Evolutionary conservation across 2,329 filamentous ascomycete species (phyloP), one percentile per base, ranked within the genome.

Genomic region (Didymella arachidicola): DNA sequence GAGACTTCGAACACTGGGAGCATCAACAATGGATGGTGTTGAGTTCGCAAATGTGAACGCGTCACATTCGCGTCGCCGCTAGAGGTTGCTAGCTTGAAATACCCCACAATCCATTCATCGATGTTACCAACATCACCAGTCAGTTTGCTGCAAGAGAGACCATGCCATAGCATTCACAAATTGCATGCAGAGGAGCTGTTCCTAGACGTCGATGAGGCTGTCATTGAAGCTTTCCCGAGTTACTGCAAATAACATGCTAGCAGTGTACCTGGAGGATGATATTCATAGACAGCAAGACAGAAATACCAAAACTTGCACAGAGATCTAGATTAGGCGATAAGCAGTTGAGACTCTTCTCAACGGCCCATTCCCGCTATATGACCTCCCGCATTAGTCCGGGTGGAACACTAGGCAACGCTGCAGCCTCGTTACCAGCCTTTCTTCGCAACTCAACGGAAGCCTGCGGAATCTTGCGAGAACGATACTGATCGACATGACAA

Each of bases 321-420:
- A 30, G 26, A 41, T 19, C 48, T 26, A 51, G 26, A 16, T 14
- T 32, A 2, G 43, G 25, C 11, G 7, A 11, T 12, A 12, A 46
- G 18, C 3, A 30, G 25, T 18, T 46, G n/a, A 41, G 8, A 4
- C 34, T 3, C n/a, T 42, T 25, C 34, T n/a, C 38, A 32, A 41
- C 34, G 51, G 42, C n/a, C 32, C 43, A 43, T 34, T 47, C 43
- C 34, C 18, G 34, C 27, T 47, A 7, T 8, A 6, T 39, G 7
- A 10, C 18, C 27, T 41, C 34, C 25, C 42, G 27, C 19, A 30
- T 32, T 7, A 6, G 30, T 27, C 51, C 43, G 32, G 2, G 34
- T 47, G 51, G 51, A 42, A 47, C 43, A 53, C 51, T 47, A 53
- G 47, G 34, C 26, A 41, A 10, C 22, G 29, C 12, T 47, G 51